phyloP scores from a whole-genome alignment of 169 alveolate species.

The Eimeria maxima region DNA sequence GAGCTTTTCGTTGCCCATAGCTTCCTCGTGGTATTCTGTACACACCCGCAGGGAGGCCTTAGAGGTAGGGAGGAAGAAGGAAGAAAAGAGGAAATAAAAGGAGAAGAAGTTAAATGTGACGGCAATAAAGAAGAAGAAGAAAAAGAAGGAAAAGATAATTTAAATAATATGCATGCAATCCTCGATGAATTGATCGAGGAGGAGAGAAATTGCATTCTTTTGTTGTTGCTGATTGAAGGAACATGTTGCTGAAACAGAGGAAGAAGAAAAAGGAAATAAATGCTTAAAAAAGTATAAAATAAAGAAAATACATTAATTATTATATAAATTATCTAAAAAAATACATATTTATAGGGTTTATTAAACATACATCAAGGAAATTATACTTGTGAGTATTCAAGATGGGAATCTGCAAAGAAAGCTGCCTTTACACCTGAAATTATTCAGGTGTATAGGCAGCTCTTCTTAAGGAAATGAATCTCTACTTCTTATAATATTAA shows the following conservation, averaged over 20 bases:
- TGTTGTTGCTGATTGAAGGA: too few species aligned
- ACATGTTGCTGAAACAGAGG: too few species aligned
- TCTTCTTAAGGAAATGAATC: not conserved
- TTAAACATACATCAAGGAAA: not conserved
- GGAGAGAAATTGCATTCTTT: not conserved
- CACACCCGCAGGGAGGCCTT: too few species aligned
- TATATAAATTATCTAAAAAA: not conserved
- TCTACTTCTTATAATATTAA: not conserved
- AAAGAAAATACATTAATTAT: not conserved
- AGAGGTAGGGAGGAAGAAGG: not conserved
- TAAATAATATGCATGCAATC: not conserved
- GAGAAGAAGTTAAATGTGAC: not conserved
- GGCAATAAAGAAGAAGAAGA: too few species aligned
- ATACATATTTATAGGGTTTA: not conserved
- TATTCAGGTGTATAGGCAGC: not conserved
- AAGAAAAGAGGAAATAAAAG: not conserved
- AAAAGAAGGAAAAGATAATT: too few species aligned
- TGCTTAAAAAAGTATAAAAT: not conserved
- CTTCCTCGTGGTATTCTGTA: too few species aligned
- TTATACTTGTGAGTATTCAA: not conserved
- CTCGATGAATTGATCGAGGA: not conserved
- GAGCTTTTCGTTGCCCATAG: too few species aligned
- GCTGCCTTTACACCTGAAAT: conserved; percentile 34
- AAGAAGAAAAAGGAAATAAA: not conserved
- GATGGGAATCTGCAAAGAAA: not conserved